These are phyloP conservation scores for Aureobasidium sp. DNA, from an alignment of 2,329 filamentous ascomycete species.

Conservation along the genomic window DNA sequence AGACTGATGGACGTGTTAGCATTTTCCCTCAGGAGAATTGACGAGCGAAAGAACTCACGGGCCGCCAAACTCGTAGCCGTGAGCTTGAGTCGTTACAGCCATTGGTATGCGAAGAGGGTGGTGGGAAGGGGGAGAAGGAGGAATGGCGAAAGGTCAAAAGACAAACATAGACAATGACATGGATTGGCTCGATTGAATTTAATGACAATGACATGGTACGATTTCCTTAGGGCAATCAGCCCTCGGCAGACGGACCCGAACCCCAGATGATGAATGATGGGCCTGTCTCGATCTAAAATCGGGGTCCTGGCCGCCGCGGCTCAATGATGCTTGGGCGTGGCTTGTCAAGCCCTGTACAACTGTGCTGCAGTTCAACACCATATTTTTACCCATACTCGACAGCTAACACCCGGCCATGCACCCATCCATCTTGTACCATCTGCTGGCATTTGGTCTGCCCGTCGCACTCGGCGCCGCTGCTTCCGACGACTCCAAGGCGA, in stretches of 20 bases:
- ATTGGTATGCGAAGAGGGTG: background rate
- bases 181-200: background rate
- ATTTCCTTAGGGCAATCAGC: background rate
- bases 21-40: background rate
- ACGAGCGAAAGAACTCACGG: slow-evolving; percentile 29
- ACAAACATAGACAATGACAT: background rate
- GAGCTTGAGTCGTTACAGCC: slow-evolving; percentile 17
- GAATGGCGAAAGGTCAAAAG: background rate
- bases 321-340: background rate
- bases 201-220: slow-evolving; percentile 1
- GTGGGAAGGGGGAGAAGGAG: background rate
- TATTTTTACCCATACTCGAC: background rate
- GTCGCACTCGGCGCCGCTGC: slow-evolving; percentile 29
- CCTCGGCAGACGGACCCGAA: background rate
- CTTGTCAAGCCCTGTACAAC: background rate
- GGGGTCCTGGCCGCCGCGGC: background rate
- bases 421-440: slow-evolving; percentile 23
- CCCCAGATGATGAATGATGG: background rate
- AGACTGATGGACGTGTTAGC: slow-evolving; percentile 40
- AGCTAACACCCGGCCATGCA: background rate
- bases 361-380: background rate
- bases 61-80: slow-evolving; percentile 40
- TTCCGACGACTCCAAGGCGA: slow-evolving; percentile 20
- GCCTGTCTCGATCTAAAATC: background rate
- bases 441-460: slow-evolving; percentile 25